phyloP scores from a whole-genome alignment of 306 rosid genomes.

The Cicer pinnatifidum region DNA sequence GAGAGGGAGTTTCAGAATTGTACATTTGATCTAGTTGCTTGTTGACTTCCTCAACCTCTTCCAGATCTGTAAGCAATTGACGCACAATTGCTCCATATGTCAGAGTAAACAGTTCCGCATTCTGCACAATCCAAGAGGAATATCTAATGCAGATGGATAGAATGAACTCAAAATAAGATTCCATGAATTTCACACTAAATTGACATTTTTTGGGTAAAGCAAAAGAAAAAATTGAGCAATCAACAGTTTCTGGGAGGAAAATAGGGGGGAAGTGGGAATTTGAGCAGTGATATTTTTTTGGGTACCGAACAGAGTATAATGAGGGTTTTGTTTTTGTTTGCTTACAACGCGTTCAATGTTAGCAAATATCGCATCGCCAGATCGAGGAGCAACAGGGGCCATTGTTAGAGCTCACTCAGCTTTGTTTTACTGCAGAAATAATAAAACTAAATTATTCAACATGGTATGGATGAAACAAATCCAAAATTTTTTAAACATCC shows the following conservation, averaged over 20 bases:
- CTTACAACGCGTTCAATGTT: conserved; percentile 90
- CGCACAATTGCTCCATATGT: conserved; percentile 99
- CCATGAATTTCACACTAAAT: background rate
- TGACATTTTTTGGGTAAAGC: background rate
- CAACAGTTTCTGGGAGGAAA: background rate
- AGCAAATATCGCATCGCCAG: conserved; percentile 96
- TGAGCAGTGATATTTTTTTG: conserved; percentile 1
- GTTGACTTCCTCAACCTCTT: conserved; percentile 98
- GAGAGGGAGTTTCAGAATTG: background rate
- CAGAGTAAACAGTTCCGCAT: conserved; percentile 92
- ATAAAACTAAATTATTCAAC: background rate
- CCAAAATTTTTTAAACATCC: background rate
- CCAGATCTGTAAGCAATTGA: conserved; percentile 96
- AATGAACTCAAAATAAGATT: conserved; percentile 5
- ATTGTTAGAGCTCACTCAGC: conserved; percentile 53
- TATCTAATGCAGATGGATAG: background rate
- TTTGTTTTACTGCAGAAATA: conserved; percentile 23
- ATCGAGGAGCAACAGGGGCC: conserved; percentile 89
- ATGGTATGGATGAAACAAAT: background rate
- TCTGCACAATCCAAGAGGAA: conserved; percentile 53
- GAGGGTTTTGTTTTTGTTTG: background rate
- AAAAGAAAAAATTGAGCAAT: background rate
- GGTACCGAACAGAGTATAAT: conserved; percentile 31
- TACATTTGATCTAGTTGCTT: conserved; percentile 98
- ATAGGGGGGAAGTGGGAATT: background rate